Base-by-base conservation (phyloP, 345 rosid genomes). In the Populus tremula region DNA sequence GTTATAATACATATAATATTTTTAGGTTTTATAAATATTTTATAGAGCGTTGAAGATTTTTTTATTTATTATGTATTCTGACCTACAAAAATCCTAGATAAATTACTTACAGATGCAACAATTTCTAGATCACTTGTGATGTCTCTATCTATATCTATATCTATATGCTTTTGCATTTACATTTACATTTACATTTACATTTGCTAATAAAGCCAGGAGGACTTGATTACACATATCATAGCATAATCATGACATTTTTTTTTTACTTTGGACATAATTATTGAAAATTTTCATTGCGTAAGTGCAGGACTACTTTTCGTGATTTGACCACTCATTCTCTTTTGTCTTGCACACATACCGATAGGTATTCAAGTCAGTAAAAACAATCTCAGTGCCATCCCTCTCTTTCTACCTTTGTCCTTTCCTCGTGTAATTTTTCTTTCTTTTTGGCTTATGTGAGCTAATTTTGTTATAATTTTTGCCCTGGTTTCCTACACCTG, bases 291-390 rank as follows among this genome's bases (percentile, higher is more conserved):
- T 27, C 1, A 35, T 33, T 39, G 35, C 36, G 65, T 70, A 53
- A 63, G 54, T 76, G 83, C 72, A 69, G 27, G 36, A 49, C 74
- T 81, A 59, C 83, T 81, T 79, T 65, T 76, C 71, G 18, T 86
- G 88, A 88, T 78, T 79, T 88, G 90, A 88, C 90, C 78, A 65
- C 67, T 88, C 90, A 75, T 77, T 82, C 78, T 79, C 83, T 80
- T 86, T 78, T 83, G 82, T 75, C 82, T 63, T 77, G n/a, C 82
- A 53, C 77, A 64, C 49, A 69, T n/a, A 67, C 78, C 73, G 71
- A 71, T 38, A 50, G 71, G 75, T 78, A 76, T 82, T 83, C 66
- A 83, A 78, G 83, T 82, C 82, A 70, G 80, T 75, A 71, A 76
- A 80, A 73, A 59, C 77, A 74, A 78, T 81, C 80, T 67, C 72